Conservation (phyloP, 1,284 basidiomycete genomes). For the Pisolithus thermaeus region DNA sequence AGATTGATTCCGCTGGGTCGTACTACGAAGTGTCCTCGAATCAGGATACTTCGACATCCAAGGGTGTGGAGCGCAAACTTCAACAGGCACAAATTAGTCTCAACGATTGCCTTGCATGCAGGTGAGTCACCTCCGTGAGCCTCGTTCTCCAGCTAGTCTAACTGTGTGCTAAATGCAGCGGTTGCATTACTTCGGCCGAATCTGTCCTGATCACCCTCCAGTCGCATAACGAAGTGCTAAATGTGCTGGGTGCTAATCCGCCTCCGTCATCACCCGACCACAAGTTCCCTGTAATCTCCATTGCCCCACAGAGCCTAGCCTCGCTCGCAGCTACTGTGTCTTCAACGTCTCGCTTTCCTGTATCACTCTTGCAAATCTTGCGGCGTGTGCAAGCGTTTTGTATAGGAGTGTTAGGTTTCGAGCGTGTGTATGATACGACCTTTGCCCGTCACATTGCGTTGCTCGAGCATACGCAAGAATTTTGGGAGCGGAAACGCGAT, state of each 20-base stretch:
- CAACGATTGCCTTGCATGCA: conserved; percentile 93
- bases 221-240: conserved; percentile 88
- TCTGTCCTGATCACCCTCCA: conserved; percentile 97
- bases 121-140: conserved; percentile 39
- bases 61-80: conserved; percentile 49
- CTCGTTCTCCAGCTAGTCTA: conserved; percentile 1
- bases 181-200: conserved; percentile 98
- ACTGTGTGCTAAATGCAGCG: conserved; percentile 44
- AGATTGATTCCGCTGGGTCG: conserved; percentile 71
- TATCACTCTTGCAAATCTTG: conserved; percentile 58
- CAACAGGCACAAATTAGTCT: conserved; percentile 91
- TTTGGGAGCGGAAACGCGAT: conserved; percentile 57
- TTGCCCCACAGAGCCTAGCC: conserved; percentile 90
- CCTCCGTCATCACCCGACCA: conserved; percentile 33
- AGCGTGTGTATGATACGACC: conserved; percentile 86
- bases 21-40: conserved; percentile 66
- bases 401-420: conserved; percentile 57
- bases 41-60: conserved; percentile 18
- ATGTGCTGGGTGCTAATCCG: conserved; percentile 61
- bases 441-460: conserved; percentile 89
- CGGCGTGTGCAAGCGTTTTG: conserved; percentile 66
- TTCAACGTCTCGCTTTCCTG: conserved; percentile 38
- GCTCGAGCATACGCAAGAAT: conserved; percentile 80
- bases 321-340: conserved; percentile 76
- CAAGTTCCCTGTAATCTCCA: conserved; percentile 73